Evolutionary conservation across 108 stramenopile genomes (phyloP), one percentile per base, ranked within the genome.

Genomic region (Skeletonema costatum): DNA sequence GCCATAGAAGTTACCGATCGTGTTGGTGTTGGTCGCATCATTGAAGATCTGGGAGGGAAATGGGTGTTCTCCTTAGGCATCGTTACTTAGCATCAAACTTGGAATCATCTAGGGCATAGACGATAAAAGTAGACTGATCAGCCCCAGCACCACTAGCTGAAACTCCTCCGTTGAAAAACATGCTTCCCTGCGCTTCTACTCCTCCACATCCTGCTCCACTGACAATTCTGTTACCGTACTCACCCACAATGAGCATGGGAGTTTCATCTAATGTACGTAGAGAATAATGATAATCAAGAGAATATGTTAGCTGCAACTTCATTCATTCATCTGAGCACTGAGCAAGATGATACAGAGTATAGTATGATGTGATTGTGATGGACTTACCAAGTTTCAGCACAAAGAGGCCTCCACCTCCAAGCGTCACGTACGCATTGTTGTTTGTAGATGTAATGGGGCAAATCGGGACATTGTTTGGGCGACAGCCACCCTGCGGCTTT

Each of bases 181-280:
- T 13, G 13, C 59, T 53, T 13, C 64, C 38, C 2, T 29, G 32
- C 1, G 46, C 51, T 73, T 77, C 63, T 2, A 38, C 50, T 14
- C 82, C 77, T 50, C 77, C 71, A 68, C 71, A 73, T 9, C 82
- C 82, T 12, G 82, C 71, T 31, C 82, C 82, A 36, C 68, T 53
- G 35, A 83, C 29, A 16, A 62, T 31, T 9, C 48, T 58, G 35
- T 59, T 56, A 19, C 72, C 71, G 64, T 83, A 78, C 30, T 75
- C 77, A 30, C 73, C 77, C 14, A 83, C 78, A 60, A 83, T 83
- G 5, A 16, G 16, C 73, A 83, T 78, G 1, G 82, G 82, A 21
- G 82, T 83, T 32, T 32, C 32, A 14, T 14, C 48, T 25, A 9
- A 44, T n/a, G 13, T 1, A 60, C 25, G 25, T 25, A 21, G n/a